Evolutionary conservation across 352 stramenopile genomes (phyloP).

Genomic region (Pilasporangium apinafurcum): DNA sequence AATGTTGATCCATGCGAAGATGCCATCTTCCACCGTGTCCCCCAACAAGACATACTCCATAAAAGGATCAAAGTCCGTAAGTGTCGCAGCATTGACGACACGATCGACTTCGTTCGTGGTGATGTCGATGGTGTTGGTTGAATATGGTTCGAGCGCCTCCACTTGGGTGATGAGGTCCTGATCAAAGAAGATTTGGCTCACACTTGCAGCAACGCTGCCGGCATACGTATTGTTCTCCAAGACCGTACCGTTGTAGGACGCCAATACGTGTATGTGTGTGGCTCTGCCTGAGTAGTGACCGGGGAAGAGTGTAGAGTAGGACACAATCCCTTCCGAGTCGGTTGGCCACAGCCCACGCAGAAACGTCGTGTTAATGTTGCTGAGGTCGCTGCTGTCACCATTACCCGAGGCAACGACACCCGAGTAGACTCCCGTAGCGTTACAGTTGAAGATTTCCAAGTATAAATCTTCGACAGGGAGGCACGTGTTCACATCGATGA

Average conservation of each 20-base stretch:
- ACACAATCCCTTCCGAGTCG: no score
- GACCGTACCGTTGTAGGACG: no score
- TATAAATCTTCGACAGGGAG: constrained; percentile 3
- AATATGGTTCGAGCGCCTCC: no score
- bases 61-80: background rate
- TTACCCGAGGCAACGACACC: constrained; percentile 3
- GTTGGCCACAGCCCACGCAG: constrained; percentile 2
- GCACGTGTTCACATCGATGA: constrained; percentile 10
- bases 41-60: constrained; percentile 12
- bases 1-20: constrained; percentile 17
- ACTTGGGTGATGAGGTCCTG: background rate
- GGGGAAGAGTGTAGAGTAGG: no score
- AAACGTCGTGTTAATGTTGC: constrained; percentile 4
- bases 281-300: background rate
- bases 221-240: no score
- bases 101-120: constrained; percentile 1
- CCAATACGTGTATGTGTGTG: no score
- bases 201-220: no score
- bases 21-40: constrained; percentile 8
- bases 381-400: background rate
- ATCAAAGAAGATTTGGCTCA: background rate
- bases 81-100: background rate
- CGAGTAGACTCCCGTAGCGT: constrained; percentile 8
- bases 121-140: background rate
- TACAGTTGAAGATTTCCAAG: constrained; percentile 10